Evolutionary conservation across 768 basidiomycete species (phyloP).

Genomic region (Collybia nuda): DNA sequence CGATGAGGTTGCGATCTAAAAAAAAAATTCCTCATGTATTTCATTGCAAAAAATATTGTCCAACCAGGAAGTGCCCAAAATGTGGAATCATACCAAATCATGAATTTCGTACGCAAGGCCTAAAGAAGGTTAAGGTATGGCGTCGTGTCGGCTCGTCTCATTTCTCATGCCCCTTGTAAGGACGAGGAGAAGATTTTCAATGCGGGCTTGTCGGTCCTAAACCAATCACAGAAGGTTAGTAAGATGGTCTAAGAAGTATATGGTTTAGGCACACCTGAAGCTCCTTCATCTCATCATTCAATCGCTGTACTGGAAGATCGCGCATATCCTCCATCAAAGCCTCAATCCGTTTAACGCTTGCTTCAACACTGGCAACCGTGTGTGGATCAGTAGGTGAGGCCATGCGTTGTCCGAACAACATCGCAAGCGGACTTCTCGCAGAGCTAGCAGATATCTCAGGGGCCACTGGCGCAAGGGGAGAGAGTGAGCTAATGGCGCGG

Average conservation of each 20-base stretch:
- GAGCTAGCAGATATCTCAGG: constrained; percentile 20
- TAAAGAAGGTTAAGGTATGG: constrained; percentile 1
- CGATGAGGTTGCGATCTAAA: no score
- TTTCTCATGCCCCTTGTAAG: constrained; percentile 68
- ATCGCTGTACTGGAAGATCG: constrained; percentile 58
- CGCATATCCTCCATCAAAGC: constrained; percentile 61
- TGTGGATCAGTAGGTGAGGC: constrained; percentile 13
- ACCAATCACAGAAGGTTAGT: constrained; percentile 1
- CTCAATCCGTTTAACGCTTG: constrained; percentile 56
- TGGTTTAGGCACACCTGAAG: constrained; percentile 52
- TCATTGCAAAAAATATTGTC: no score
- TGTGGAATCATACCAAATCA: background rate
- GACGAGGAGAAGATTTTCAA: constrained; percentile 68
- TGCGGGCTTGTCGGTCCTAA: constrained; percentile 74
- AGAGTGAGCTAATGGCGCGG: constrained; percentile 13
- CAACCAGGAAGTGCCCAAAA: no score
- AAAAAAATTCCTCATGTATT: no score
- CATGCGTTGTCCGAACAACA: constrained; percentile 37
- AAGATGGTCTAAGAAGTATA: background rate
- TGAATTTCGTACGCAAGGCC: background rate
- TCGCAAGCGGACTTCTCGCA: constrained; percentile 47
- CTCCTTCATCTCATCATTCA: constrained; percentile 84
- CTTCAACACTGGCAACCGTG: constrained; percentile 34
- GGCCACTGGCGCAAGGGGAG: constrained; percentile 16
- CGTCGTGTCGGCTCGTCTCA: constrained; percentile 24